These are phyloP conservation scores for Chaetomium strumarium DNA, from an alignment of 2,329 filamentous ascomycete species.

Conservation along the genomic window DNA sequence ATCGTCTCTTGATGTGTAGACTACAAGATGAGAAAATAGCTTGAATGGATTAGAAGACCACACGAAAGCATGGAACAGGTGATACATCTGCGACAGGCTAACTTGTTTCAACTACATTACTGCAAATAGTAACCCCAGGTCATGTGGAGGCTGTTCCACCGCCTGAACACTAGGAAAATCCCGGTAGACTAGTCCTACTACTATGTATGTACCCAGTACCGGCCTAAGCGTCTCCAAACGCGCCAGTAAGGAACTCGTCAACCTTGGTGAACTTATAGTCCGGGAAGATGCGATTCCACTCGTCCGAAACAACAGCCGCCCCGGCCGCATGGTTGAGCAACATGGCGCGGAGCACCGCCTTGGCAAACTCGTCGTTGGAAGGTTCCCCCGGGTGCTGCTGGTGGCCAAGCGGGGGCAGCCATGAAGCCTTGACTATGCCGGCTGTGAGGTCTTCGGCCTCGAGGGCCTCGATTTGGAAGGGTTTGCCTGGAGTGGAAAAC, in stretches of 20 bases:
- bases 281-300: conserved; percentile 33
- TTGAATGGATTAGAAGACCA: too few relatives aligned
- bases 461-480: conserved; percentile 28
- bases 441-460: conserved; percentile 29
- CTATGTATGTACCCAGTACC: too few relatives aligned
- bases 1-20: too few relatives aligned
- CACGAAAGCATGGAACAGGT: too few relatives aligned
- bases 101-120: too few relatives aligned
- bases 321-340: conserved; percentile 22
- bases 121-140: too few relatives aligned
- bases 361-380: conserved; percentile 14
- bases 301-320: conserved; percentile 27
- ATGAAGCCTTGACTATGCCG: conserved; percentile 25
- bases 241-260: conserved; percentile 28
- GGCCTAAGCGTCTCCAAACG: conserved; percentile 18
- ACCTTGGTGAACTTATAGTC: conserved; percentile 30
- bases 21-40: too few relatives aligned
- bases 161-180: too few relatives aligned
- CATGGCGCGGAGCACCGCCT: conserved; percentile 19
- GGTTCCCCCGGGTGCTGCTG: conserved; percentile 24
- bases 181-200: too few relatives aligned
- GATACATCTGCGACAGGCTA: too few relatives aligned
- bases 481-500: conserved; percentile 18
- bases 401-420: conserved; percentile 24
- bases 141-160: neutral